Percentiles rank a stretch among this genome's conserved stretches.
Conservation (phyloP, 2,329 filamentous ascomycete species). For the Colletotrichum kahawae region DNA sequence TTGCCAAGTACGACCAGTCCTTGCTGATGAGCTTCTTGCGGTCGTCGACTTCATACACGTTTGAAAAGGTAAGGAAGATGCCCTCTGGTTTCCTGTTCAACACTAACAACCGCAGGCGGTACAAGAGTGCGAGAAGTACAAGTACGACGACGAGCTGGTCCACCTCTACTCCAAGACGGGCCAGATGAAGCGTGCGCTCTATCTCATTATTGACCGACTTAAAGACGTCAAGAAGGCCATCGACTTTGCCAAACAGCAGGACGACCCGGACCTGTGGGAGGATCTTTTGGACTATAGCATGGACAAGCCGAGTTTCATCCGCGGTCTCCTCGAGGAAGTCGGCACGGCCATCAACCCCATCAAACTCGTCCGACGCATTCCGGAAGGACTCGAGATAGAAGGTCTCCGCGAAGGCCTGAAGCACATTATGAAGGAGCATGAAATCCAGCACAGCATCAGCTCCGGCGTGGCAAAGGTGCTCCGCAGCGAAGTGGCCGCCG, state of each 20-base stretch:
- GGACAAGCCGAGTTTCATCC: slow-evolving; percentile 96
- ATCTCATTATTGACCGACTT: slow-evolving; percentile 92
- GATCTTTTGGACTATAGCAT: slow-evolving; percentile 94
- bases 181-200: slow-evolving; percentile 88
- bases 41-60: slow-evolving; percentile 84
- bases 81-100: neutral
- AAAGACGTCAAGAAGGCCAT: slow-evolving; percentile 93
- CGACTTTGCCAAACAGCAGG: slow-evolving; percentile 90
- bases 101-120: slow-evolving; percentile 52
- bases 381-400: slow-evolving; percentile 90
- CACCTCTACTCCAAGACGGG: slow-evolving; percentile 95
- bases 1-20: slow-evolving; percentile 80
- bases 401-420: slow-evolving; percentile 87
- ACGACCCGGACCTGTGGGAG: slow-evolving; percentile 92
- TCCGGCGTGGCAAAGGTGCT: slow-evolving; percentile 87
- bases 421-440: slow-evolving; percentile 93
- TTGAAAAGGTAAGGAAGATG: slow-evolving; percentile 66
- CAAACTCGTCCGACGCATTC: slow-evolving; percentile 86
- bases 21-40: slow-evolving; percentile 89
- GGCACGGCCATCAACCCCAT: slow-evolving; percentile 94
- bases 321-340: slow-evolving; percentile 88
- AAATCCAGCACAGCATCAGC: slow-evolving; percentile 92
- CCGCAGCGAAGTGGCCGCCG: slow-evolving; percentile 82
- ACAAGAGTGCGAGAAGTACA: slow-evolving; percentile 78
- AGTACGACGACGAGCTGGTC: slow-evolving; percentile 92